Base-by-base conservation (phyloP, 2,329 filamentous ascomycete genomes). In the Celoporthe dispersa region DNA sequence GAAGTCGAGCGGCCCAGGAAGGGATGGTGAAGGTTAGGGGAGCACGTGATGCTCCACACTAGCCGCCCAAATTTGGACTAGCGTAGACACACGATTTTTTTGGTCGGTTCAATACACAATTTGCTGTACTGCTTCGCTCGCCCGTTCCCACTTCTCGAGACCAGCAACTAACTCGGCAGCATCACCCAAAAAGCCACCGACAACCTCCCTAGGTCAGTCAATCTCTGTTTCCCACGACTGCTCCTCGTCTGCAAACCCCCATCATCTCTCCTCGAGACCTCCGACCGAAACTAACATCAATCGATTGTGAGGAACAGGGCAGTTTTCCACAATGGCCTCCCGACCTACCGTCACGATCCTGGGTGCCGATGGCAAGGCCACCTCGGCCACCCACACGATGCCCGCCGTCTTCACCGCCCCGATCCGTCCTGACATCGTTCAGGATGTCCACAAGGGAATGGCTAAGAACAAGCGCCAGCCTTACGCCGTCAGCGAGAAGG, bases 391-490 rank as follows among this genome's bases (percentile, higher is more conserved):
- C 82, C 90, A 94, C 85, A 90, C 96, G 83, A 91, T 98, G 80
- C 96, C 97, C 82, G 91, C 94, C 86, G 95, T 99, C 87, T 99
- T 99, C 92, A 90, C 90, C 85, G 90, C 93, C 79, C 96, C 96
- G 79, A 98, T 99, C 89, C 95, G 96, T 84, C 93, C 94, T 81
- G 96, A 99, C 87, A 97, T 99, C 84, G 96, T 99, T 83, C 95
- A 98, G 90, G 92, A 94, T 85, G 92, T 98, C 81, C 96, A 99
- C 92, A 97, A 94, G 81, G 96, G 96, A 81, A 97, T 99, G 89
- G 95, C 95, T 84, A 99, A 99, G 94, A 99, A 99, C 92, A 98
- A 97, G 92, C 92, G 96, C 84, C 96, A 99, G 88, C 94, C 96
- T 79, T 99, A 99, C 86, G 91, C 96, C 81, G 96, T 99, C 89